These are phyloP conservation scores for Yamadazyma scolyti DNA, from an alignment of 805 yeast genomes.

Conservation along the genomic window DNA sequence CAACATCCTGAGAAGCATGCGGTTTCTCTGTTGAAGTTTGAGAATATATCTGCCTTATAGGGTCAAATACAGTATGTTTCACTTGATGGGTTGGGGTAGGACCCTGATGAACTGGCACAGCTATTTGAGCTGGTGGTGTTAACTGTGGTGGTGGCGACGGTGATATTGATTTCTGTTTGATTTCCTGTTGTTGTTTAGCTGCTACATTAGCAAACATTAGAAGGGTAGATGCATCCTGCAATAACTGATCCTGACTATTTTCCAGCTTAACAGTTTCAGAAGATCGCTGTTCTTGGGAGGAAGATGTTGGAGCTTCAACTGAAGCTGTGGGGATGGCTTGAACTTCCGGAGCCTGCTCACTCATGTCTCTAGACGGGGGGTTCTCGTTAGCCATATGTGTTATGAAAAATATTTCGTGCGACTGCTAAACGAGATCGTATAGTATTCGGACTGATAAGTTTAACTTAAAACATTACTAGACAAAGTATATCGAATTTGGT, in stretches of 20 bases:
- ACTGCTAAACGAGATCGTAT: no score
- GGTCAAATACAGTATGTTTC: constrained; percentile 5
- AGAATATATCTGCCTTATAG: constrained; percentile 4
- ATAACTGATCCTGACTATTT: constrained; percentile 36
- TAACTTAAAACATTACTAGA: no score
- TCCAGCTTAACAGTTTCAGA: no score
- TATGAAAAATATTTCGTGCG: no score
- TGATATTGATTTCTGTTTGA: background rate
- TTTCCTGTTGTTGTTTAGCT: constrained; percentile 30
- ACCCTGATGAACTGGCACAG: background rate
- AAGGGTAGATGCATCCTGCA: constrained; percentile 61
- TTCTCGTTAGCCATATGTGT: no score
- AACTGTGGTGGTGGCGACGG: constrained; percentile 2
- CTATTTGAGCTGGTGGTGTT: background rate
- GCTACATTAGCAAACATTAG: constrained; percentile 58
- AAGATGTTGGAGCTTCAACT: no score
- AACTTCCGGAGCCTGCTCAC: no score
- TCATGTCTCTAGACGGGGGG: no score
- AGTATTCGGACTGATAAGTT: no score
- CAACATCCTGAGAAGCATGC: constrained; percentile 1
- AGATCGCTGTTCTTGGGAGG: no score
- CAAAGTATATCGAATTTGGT: no score
- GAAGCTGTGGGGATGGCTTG: no score
- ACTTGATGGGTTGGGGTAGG: background rate
- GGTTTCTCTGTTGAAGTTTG: constrained; percentile 3